phyloP scores from a whole-genome alignment of 306 rosid species.

The Cucumis melo region DNA sequence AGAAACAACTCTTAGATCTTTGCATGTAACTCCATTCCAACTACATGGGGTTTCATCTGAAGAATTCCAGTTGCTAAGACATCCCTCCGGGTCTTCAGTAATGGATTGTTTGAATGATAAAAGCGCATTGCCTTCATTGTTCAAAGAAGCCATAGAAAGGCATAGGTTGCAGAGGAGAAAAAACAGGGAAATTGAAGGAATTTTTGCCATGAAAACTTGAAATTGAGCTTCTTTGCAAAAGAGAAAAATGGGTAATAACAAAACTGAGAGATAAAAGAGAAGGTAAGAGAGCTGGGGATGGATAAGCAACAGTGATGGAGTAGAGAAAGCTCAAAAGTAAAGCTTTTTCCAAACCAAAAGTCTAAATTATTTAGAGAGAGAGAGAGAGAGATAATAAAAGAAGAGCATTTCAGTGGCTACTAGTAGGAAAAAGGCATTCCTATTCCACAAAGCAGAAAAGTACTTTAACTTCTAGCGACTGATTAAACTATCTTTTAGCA shows the following conservation, averaged over 20 bases:
- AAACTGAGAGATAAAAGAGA: neutral
- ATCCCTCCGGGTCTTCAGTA: constrained; percentile 49
- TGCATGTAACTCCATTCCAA: constrained; percentile 91
- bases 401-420: constrained; percentile 14
- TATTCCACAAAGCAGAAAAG: neutral
- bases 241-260: too few relatives aligned
- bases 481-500: neutral
- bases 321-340: neutral
- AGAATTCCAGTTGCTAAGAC: constrained; percentile 70
- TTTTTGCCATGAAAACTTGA: constrained; percentile 27
- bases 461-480: neutral
- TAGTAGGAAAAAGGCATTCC: neutral
- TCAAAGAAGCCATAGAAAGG: constrained; percentile 30
- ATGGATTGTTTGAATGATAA: constrained; percentile 51
- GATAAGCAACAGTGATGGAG: constrained; percentile 16
- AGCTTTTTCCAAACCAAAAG: neutral
- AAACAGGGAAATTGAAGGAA: constrained; percentile 16
- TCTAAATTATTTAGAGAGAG: neutral
- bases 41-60: constrained; percentile 71
- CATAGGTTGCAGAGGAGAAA: constrained; percentile 32
- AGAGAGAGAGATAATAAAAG: constrained; percentile 5
- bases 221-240: constrained; percentile 5
- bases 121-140: constrained; percentile 58
- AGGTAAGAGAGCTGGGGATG: neutral
- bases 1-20: constrained; percentile 59